Evolutionary conservation across 805 yeast species (phyloP), one percentile per base, ranked within the genome.

Genomic region (Lipomyces lipofer): DNA sequence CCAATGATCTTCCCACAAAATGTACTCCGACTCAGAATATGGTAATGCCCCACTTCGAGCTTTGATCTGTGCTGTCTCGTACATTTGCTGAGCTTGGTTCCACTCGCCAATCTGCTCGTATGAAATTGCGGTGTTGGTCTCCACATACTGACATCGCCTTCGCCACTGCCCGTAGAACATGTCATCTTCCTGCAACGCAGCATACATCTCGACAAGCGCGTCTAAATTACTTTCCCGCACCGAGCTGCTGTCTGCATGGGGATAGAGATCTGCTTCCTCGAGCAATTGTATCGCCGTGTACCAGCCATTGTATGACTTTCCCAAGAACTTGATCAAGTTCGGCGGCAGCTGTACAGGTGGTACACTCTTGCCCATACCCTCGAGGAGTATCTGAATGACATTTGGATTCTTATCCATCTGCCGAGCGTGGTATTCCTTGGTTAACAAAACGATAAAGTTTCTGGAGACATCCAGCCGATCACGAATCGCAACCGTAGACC

Each of bases 1-100:
- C 99, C 99, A 94, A 66, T 91, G 95, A 67, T 94, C 99, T 72
- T 95, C 99, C 99, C 99, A 94, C 30, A 94, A 75, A 0, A 94
- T 84, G 65, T 94, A 94, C 67, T 94, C 99, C 1, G 95, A 82
- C 66, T 94, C 97, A 25, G 97, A 89, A 67, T 88, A 94, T 0
- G 99, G 99, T 36, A 94, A 73, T 2, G 87, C 95, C 1, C 98
- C 97, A 66, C 95, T 86, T 53, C 99, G 76, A 0, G 99, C 97
- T 64, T 92, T 91, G 53, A 94, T 87, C 72, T 94, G 99, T 1
- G 99, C 99, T 21, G 90, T 83, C 71, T 94, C 99, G 64, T 95
- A 95, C 58, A 92, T 73, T 67, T 90, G 95, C 69, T 89, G 85
- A 0, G 98, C 98, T 58, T 88, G 85, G 56, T 86, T 94, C 96